A percentile compares a stretch with the other conserved stretches of the same genome.
Evolutionary conservation across 2,329 filamentous ascomycete genomes (phyloP).

Genomic region (Aureobasidium uvarum): DNA sequence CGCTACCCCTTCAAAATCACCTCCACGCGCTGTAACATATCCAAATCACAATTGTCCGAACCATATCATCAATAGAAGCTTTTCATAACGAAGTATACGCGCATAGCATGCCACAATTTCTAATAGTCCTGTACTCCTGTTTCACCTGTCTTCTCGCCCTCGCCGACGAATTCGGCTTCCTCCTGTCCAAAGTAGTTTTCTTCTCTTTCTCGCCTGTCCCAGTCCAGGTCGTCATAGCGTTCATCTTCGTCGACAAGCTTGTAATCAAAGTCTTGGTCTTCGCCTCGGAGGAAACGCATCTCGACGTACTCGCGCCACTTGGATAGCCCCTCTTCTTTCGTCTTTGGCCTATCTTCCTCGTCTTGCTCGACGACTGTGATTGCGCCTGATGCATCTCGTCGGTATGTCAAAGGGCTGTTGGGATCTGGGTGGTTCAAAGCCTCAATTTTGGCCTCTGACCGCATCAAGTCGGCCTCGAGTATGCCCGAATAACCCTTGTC

Average conservation of each 20-base stretch:
- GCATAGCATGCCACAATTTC: constrained; percentile 5
- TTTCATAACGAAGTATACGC: constrained; percentile 11
- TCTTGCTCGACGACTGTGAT: constrained; percentile 60
- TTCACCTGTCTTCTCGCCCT: constrained; percentile 44
- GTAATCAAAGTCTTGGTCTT: constrained; percentile 79
- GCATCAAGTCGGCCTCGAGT: constrained; percentile 72
- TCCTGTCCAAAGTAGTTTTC: constrained; percentile 80
- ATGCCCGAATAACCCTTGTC: constrained; percentile 75
- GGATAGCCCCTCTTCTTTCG: constrained; percentile 63
- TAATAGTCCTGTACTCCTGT: constrained; percentile 52
- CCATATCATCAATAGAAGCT: constrained; percentile 19
- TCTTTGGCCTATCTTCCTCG: constrained; percentile 52
- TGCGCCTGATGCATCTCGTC: constrained; percentile 53
- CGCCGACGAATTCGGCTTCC: constrained; percentile 46
- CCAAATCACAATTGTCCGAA: constrained; percentile 13
- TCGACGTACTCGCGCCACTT: constrained; percentile 72
- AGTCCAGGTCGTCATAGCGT: constrained; percentile 64
- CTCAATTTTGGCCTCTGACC: constrained; percentile 72
- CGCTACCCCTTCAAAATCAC: neutral
- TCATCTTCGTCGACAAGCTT: constrained; percentile 66
- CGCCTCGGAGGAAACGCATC: constrained; percentile 70
- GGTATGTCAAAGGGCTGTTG: constrained; percentile 52
- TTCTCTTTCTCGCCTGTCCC: constrained; percentile 61
- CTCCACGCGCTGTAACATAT: constrained; percentile 18
- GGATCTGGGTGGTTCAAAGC: constrained; percentile 57